These are phyloP conservation scores for Rhodosporidiobolus sp. DNA, from an alignment of 768 basidiomycete species.

Conservation along the genomic window DNA sequence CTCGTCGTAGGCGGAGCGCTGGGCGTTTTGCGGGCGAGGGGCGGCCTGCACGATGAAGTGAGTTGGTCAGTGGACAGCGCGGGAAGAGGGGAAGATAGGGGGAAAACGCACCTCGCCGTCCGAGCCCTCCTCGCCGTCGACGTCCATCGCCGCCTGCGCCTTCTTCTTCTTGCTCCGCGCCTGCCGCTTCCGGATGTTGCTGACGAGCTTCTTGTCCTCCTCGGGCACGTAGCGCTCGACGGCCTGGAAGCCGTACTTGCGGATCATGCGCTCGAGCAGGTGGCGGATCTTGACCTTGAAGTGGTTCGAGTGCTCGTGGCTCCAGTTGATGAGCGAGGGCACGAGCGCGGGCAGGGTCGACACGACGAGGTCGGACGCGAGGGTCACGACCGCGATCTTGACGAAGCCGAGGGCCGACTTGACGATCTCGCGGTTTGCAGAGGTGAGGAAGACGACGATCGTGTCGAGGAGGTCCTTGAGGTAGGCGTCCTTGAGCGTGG, in stretches of 20 bases:
- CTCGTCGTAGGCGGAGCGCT: conserved; percentile 92
- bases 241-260: conserved; percentile 83
- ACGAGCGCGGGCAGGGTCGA: conserved; percentile 75
- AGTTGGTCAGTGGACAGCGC: not conserved
- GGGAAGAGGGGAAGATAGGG: not conserved
- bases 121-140: conserved; percentile 56
- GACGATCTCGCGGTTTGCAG: conserved; percentile 94
- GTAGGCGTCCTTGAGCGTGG: conserved; percentile 62
- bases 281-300: conserved; percentile 96
- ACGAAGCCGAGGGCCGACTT: conserved; percentile 93
- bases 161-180: conserved; percentile 88
- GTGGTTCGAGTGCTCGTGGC: conserved; percentile 97
- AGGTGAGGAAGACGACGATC: conserved; percentile 76
- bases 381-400: conserved; percentile 85
- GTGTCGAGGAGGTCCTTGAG: conserved; percentile 76
- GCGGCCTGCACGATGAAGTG: conserved; percentile 47
- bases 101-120: conserved; percentile 47
- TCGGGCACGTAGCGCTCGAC: conserved; percentile 67
- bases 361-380: conserved; percentile 67
- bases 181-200: conserved; percentile 93
- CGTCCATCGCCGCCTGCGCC: conserved; percentile 56
- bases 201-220: conserved; percentile 79
- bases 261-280: conserved; percentile 91
- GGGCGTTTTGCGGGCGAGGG: conserved; percentile 55
- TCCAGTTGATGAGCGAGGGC: conserved; percentile 81